phyloP scores from a whole-genome alignment of 805 yeast species.

The Cyberlindnera euphorbiiphila region DNA sequence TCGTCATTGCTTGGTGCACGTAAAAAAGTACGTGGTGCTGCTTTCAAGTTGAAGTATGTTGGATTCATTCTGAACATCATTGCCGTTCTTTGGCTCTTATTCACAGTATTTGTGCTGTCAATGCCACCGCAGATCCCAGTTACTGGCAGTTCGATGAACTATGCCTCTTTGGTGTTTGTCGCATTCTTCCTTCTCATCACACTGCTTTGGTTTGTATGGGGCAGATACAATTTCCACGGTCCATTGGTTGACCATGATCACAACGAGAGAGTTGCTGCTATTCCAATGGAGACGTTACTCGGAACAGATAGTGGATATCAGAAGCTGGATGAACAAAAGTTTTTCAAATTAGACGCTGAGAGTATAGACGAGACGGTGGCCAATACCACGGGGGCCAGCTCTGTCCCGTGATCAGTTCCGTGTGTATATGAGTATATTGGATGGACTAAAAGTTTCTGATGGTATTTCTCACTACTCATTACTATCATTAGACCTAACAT shows the following conservation, averaged over 20 bases:
- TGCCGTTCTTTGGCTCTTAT: conserved; percentile 55
- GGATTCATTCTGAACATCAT: conserved; percentile 63
- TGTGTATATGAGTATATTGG: neutral
- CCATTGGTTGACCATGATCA: conserved; percentile 41
- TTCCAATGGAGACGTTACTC: conserved; percentile 16
- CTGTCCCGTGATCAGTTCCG: neutral
- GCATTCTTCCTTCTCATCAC: conserved; percentile 46
- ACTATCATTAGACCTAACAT: neutral
- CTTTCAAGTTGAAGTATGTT: conserved; percentile 54
- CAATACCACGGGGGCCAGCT: conserved; percentile 3
- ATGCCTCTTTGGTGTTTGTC: conserved; percentile 59
- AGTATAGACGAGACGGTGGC: conserved; percentile 9
- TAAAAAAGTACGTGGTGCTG: conserved; percentile 60
- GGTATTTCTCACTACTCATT: neutral
- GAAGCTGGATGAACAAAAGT: conserved; percentile 23
- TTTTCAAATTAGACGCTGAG: conserved; percentile 21
- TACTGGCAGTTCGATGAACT: conserved; percentile 38
- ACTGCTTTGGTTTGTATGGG: conserved; percentile 55
- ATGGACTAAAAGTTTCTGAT: neutral
- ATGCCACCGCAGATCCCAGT: conserved; percentile 65
- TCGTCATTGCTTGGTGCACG: conserved; percentile 59
- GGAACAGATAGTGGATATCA: conserved; percentile 15
- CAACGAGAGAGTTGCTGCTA: conserved; percentile 22
- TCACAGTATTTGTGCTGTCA: conserved; percentile 60
- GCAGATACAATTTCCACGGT: conserved; percentile 56